Evolutionary conservation across 2,329 filamentous ascomycete genomes (phyloP), one percentile per base, ranked within the genome.

Genomic region (Calonectria pseudoturangicola): DNA sequence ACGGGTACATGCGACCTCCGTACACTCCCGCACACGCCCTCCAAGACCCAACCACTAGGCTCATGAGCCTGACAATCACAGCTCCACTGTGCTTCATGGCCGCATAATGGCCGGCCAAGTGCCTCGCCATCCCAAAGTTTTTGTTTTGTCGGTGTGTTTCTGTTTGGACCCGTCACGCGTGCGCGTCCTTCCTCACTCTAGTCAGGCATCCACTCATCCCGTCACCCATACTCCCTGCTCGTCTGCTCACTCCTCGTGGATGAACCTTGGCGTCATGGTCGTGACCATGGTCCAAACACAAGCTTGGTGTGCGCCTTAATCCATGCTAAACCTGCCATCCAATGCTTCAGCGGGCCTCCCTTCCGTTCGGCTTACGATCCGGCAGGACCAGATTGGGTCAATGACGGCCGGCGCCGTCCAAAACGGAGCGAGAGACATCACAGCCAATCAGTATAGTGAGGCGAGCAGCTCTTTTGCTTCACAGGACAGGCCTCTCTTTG

Each of bases 101-200:
- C 82, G 81, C 82, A 82, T 82, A 78, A 77, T 67, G 74, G 74
- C 74, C 82, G 81, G 79, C 81, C 82, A 74, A 72, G 72, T 80
- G 73, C 73, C 72, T 74, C 75, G 73, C 72, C 67, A 73, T 73
- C 78, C 71, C 8, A 70, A 79, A 77, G 76, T 75, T 63, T 75
- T 76, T 79, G 77, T 76, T 82, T 80, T 80, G 82, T 83, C 82
- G 82, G 82, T 84, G 82, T 83, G 80, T 82, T 82, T 80, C 77
- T 76, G 27, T 71, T 77, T 69, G 74, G 72, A 76, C 67, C 71
- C 77, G 66, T 78, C 75, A 78, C 78, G 74, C 77, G 76, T 82
- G 77, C 77, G 79, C 80, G 80, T 79, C 78, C 75, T 79, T 60
- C 70, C 71, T 65, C 54, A 41, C 39, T 72, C 70, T 66, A 64